phyloP scores from a whole-genome alignment of 2,329 filamentous ascomycete genomes.

The Colletotrichum aenigma region DNA sequence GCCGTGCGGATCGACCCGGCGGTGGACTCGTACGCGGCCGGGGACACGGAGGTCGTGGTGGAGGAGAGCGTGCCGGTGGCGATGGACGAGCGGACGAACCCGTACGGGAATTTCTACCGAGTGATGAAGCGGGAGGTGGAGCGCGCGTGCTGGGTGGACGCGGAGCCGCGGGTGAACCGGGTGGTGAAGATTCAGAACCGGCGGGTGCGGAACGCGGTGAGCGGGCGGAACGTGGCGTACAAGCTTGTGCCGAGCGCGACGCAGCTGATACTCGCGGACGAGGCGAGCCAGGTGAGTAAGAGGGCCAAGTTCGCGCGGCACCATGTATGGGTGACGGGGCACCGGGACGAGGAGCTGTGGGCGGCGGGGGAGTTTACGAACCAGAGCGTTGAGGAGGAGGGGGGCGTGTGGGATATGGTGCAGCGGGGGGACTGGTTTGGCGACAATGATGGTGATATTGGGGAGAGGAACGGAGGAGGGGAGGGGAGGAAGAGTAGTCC shows the following conservation, averaged over 20 bases:
- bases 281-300: constrained; percentile 43
- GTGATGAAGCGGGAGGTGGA: constrained; percentile 52
- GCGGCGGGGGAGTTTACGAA: constrained; percentile 57
- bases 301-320: constrained; percentile 51
- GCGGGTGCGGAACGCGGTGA: constrained; percentile 47
- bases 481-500: constrained; percentile 30
- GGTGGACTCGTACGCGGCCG: constrained; percentile 53
- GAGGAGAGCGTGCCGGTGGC: constrained; percentile 40
- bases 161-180: constrained; percentile 57
- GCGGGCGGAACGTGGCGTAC: constrained; percentile 54
- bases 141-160: constrained; percentile 52
- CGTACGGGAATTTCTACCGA: constrained; percentile 65
- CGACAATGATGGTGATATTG: background rate
- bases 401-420: constrained; percentile 52
- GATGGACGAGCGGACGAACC: constrained; percentile 58
- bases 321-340: constrained; percentile 53
- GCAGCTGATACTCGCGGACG: constrained; percentile 51
- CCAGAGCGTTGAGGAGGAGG: constrained; percentile 46
- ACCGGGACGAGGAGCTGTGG: constrained; percentile 54
- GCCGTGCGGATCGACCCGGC: constrained; percentile 68
- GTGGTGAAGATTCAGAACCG: constrained; percentile 54
- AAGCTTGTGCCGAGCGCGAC: constrained; percentile 50
- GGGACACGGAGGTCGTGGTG: constrained; percentile 52
- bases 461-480: background rate
- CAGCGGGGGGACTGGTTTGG: constrained; percentile 51